phyloP scores from a whole-genome alignment of 768 basidiomycete species.

The Polyporus arcularius region DNA sequence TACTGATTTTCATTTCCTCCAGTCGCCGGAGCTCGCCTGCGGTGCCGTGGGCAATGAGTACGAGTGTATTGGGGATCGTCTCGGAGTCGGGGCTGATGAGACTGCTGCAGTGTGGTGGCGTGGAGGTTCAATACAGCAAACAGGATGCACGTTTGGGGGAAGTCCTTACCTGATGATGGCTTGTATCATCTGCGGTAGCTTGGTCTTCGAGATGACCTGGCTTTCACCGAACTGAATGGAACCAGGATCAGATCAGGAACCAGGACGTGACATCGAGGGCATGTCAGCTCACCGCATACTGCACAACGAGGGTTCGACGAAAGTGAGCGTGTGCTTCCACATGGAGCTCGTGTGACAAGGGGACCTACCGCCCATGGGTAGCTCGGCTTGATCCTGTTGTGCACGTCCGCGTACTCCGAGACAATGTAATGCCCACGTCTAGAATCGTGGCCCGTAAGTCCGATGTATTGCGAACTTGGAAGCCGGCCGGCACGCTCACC shows the following conservation, averaged over 20 bases:
- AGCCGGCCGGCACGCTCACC: slow-evolving; percentile 44
- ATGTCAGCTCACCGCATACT: slow-evolving; percentile 65
- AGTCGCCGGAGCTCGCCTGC: slow-evolving; percentile 58
- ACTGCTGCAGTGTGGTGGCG: slow-evolving; percentile 47
- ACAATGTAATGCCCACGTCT: slow-evolving; percentile 75
- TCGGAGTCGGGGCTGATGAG: slow-evolving; percentile 79
- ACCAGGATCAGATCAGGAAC: slow-evolving; percentile 3
- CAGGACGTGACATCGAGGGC: slow-evolving; percentile 2
- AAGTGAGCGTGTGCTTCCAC: slow-evolving; percentile 1
- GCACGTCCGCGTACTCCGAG: slow-evolving; percentile 62
- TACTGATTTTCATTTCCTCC: slow-evolving; percentile 82
- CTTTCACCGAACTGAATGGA: slow-evolving; percentile 71
- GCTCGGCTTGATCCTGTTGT: slow-evolving; percentile 64
- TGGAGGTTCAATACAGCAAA: not conserved
- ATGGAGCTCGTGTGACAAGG: not conserved
- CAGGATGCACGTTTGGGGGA: not conserved
- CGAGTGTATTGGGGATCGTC: slow-evolving; percentile 64
- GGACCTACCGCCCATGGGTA: slow-evolving; percentile 70
- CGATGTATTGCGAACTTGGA: slow-evolving; percentile 14
- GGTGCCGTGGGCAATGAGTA: slow-evolving; percentile 68
- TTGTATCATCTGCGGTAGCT: slow-evolving; percentile 70
- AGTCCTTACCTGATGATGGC: slow-evolving; percentile 63
- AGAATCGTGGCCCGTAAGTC: slow-evolving; percentile 8
- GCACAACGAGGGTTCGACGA: not conserved
- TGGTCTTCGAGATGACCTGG: slow-evolving; percentile 65